Evolutionary conservation across 495 filamentous ascomycete species (phyloP), one percentile per base, ranked within the genome.

Genomic region (Aspergillus sclerotioniger): DNA sequence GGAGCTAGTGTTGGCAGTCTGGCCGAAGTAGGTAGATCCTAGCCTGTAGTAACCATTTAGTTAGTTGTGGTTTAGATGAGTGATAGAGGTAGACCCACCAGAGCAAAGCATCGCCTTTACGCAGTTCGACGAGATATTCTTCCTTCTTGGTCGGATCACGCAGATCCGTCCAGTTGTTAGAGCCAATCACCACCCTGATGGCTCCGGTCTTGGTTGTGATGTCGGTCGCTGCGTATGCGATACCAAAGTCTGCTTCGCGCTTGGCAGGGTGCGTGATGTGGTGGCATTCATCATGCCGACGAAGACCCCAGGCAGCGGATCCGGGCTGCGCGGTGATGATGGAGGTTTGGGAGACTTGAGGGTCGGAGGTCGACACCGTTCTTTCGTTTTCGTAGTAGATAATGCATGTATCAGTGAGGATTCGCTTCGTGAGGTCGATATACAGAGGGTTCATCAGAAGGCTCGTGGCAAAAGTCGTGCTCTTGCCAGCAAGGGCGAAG

Each of bases 281-380:
- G 50, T 59, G 56, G 32, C 56, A 59, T 19, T 59, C 35, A 21
- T 59, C 56, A 3, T 59, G 35, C 6, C 56, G 48, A n/a, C 41
- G 56, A 9, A 53, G 49, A 35, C 56, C 56, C 56, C 41, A 48
- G 17, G 37, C 29, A 3, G 15, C 17, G 5, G 55, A 51, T 3
- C 45, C 55, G 41, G 55, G 55, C 13, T 45, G n/a, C 32, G 35
- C 29, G 5, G 31, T 17, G 28, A 58, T 3, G 10, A 31, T 32
- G 10, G 35, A 41, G 13, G 55, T 58, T 5, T 41, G n/a, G 15
- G 55, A 41, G 46, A 58, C 55, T 33, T 58, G 55, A 7, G 55
- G 55, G 5, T 41, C 15, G 3, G 31, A 41, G 19, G 32, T 58
- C 10, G 55, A 58, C 13, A 43, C 35, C 1, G 55, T 58, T 16